phyloP scores from a whole-genome alignment of 2,329 filamentous ascomycete genomes.

The Periconia sp. region DNA sequence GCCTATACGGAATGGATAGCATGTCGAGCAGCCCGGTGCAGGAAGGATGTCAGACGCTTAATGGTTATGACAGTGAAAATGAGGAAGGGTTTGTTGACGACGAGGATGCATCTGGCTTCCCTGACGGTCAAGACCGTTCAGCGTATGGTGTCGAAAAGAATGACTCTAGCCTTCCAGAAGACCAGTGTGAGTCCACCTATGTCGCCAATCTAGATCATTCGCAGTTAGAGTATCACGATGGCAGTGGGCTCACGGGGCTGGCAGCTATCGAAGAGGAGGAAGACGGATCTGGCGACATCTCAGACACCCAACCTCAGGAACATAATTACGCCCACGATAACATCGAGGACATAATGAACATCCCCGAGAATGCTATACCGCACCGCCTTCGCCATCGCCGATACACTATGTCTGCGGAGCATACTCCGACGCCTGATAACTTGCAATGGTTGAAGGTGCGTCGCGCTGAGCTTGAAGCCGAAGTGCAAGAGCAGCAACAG shows the following conservation, averaged over 20 bases:
- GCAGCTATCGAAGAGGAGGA: not conserved
- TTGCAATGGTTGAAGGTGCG: not conserved
- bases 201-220: too few species aligned
- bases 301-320: not conserved
- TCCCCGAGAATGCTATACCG: not conserved
- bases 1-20: not conserved
- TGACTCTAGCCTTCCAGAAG: too few species aligned
- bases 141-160: too few species aligned
- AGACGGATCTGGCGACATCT: not conserved
- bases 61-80: too few species aligned
- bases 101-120: too few species aligned
- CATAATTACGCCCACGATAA: conserved; percentile 7
- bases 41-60: too few species aligned
- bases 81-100: too few species aligned
- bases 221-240: too few species aligned
- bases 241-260: too few species aligned
- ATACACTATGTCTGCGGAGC: not conserved
- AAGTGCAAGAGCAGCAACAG: not conserved
- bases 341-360: conserved; percentile 7
- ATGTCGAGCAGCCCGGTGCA: not conserved
- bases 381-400: conserved; percentile 2
- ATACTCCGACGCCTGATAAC: not conserved
- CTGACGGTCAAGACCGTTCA: too few species aligned
- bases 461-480: not conserved
- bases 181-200: too few species aligned